Evolutionary conservation across 1,284 basidiomycete species (phyloP).

Genomic region (Apiotrichum sp.): DNA sequence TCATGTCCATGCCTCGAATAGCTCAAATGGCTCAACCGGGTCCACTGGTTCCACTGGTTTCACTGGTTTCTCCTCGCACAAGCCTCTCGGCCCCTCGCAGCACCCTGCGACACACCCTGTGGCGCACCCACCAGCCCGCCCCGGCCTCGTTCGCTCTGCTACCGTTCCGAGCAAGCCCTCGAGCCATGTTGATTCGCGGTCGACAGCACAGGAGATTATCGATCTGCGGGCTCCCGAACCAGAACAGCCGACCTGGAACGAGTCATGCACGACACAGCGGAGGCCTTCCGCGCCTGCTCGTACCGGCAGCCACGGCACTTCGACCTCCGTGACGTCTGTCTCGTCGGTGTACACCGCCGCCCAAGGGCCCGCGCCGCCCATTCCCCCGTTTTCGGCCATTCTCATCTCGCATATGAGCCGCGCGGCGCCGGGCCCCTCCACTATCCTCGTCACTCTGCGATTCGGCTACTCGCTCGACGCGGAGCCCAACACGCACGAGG

Average conservation of each 20-base stretch:
- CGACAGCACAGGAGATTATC: too few species aligned
- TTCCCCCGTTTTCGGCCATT: constrained; percentile 2
- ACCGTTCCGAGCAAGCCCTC: background rate
- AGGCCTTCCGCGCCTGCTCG: too few species aligned
- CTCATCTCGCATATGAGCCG: constrained; percentile 9
- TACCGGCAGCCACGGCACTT: too few species aligned
- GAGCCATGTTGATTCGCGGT: background rate
- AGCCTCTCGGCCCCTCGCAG: background rate
- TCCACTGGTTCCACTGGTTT: too few species aligned
- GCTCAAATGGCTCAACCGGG: too few species aligned
- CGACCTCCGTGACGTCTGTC: too few species aligned
- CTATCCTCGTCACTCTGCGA: constrained; percentile 22
- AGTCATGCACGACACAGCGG: too few species aligned
- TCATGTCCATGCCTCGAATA: too few species aligned
- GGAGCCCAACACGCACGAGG: constrained; percentile 20
- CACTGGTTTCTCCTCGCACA: constrained; percentile 43
- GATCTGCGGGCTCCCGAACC: too few species aligned
- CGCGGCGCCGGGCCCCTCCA: constrained; percentile 1
- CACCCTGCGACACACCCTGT: background rate
- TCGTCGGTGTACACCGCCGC: too few species aligned
- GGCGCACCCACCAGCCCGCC: background rate
- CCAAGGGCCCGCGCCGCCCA: background rate
- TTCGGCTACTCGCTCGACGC: constrained; percentile 27
- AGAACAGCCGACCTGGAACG: too few species aligned
- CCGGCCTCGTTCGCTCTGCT: background rate